These are phyloP conservation scores for Sapria himalayana DNA, from an alignment of 345 rosid species.

Conservation along the genomic window DNA sequence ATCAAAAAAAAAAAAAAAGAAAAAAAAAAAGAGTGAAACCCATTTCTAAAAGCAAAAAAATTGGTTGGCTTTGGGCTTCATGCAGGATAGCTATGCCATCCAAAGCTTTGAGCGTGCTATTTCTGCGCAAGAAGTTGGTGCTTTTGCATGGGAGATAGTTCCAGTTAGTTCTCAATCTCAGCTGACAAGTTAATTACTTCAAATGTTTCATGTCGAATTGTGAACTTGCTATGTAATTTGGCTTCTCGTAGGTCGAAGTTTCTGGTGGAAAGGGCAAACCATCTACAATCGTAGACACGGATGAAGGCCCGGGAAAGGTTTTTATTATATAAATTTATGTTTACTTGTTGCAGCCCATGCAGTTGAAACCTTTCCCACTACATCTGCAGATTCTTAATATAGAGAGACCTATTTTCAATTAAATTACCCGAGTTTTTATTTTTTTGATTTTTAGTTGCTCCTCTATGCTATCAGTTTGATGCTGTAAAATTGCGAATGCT, in stretches of 20 bases:
- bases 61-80: slow-evolving; percentile 9
- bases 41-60: too few species aligned
- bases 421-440: background rate
- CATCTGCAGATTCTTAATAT: background rate
- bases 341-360: slow-evolving; percentile 1
- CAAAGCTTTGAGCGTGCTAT: slow-evolving; percentile 97
- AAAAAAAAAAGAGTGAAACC: too few species aligned
- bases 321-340: background rate
- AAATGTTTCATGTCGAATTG: slow-evolving; percentile 1
- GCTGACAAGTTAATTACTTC: slow-evolving; percentile 3
- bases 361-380: background rate
- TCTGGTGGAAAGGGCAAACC: slow-evolving; percentile 87
- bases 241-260: slow-evolving; percentile 55
- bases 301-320: slow-evolving; percentile 95
- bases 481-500: slow-evolving; percentile 78
- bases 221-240: slow-evolving; percentile 7
- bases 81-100: slow-evolving; percentile 67
- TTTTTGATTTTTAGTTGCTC: slow-evolving; percentile 3
- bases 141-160: slow-evolving; percentile 83
- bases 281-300: slow-evolving; percentile 60
- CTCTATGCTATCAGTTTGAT: slow-evolving; percentile 42
- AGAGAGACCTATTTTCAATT: background rate
- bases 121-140: slow-evolving; percentile 71
- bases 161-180: slow-evolving; percentile 33
- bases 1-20: too few species aligned